Base-by-base conservation (phyloP, 2,329 filamentous ascomycete species). In the Cladosporium austrohemisphaericum region DNA sequence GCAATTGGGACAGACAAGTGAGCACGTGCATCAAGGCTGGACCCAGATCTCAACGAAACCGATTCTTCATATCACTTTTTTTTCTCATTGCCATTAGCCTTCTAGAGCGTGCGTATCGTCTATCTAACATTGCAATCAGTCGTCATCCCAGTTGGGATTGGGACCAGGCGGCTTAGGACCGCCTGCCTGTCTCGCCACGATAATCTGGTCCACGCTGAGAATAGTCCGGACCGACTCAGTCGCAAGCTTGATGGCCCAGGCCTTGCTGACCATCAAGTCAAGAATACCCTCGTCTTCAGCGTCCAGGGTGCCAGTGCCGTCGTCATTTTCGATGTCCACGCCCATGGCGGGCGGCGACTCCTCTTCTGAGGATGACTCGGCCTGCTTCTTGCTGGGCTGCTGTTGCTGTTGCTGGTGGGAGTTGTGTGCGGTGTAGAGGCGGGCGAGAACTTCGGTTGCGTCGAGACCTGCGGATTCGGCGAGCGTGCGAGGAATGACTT, bases 201-300 rank as follows among this genome's bases (percentile, higher is more conserved):
- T 98, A 66, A 98, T 98, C 75, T 98, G 94, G 71, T 98, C 93
- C 31, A 98, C 93, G 40, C 90, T 95, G 57, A 98, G 76, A 23
- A 98, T 86, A 40, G 93, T 98, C 63, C 93, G 81, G 46, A 90
- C 92, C 32, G 93, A 86, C 72, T 98, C 93, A 19, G 92, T 96
- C 29, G 93, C 94, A 57, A 98, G 78, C 75, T 93, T 93, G 71
- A 98, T 95, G 38, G 93, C 93, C 92, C 91, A 97, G 65, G 84
- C 85, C 80, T 98, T 98, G 57, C 86, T 84, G 53, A 91, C 83
- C 73, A 97, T 79, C 35, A 98, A 78, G 67, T 98, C 94, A 49
- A 98, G 77, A 59, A 98, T 96, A 45, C 89, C 89, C 62, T 91
- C 84, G 23, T 93, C 83, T 62, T 86, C 84, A 25, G 91, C 86